Base-by-base conservation (phyloP, 192 early-diverging fungal species). In the Backusella australiensis region DNA sequence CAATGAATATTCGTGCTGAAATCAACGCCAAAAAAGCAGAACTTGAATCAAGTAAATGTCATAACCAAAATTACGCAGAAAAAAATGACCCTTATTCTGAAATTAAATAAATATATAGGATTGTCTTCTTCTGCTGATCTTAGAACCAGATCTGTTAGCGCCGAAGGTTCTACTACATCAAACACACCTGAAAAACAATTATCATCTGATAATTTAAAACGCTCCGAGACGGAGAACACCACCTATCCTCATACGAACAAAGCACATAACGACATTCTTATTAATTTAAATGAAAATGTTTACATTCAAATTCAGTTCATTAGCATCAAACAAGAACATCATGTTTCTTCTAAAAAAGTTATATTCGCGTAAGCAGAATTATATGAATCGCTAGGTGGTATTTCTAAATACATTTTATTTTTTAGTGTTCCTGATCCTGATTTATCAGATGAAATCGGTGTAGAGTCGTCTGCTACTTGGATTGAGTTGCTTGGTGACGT, bases 401-500 rank as follows among this genome's bases (percentile, higher is more conserved):
- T 29, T 21, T 46, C n/a, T 49, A 53, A 15, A 7, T 41, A 34
- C 46, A 39, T 67, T 26, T 65, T 71, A 19, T 23, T n/a, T 26
- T 26, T 35, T 53, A 73, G 73, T 32, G n/a, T 76, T 39, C 81
- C 81, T 38, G 77, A 78, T 67, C 77, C 77, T n/a, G 77, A 78
- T 73, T 38, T 78, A 35, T 78, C 81, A 4, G 77, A 82, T 69
- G 77, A 78, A 56, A 82, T 76, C 69, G 77, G 75, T 14, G 66
- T 72, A 72, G 77, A 78, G 69, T 34, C 77, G 12, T 76, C 73
- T 14, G 77, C 81, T 52, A 75, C 77, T 38, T 82, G 77, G 81
- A 53, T 78, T 2, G 77, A 82, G 56, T 63, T 87, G 44, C 85
- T 87, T 52, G 79, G 80, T 52, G 86, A 87, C 59, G 75, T 87